These are phyloP conservation scores for Cochlearia excelsa DNA, from an alignment of 345 rosid species.

Conservation along the genomic window DNA sequence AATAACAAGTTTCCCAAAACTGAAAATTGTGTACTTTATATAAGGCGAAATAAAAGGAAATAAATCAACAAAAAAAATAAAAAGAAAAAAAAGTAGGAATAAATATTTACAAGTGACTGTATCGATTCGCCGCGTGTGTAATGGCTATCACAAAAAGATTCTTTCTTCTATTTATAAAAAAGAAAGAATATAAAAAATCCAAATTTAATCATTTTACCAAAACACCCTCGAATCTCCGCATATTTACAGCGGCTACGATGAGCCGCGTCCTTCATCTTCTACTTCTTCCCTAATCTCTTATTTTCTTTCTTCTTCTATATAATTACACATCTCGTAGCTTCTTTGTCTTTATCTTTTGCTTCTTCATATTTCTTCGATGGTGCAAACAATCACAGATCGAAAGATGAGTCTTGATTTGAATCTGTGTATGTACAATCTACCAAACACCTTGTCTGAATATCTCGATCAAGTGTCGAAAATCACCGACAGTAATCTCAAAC, in stretches of 20 bases:
- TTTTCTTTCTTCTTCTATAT: conserved; percentile 30
- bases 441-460: conserved; percentile 49
- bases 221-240: conserved; percentile 31
- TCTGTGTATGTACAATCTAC: conserved; percentile 46
- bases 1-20: conserved; percentile 27
- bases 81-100: not conserved
- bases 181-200: conserved; percentile 14
- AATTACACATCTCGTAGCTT: conserved; percentile 12
- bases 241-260: conserved; percentile 34
- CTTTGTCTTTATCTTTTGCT: conserved; percentile 30
- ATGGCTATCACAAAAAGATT: conserved; percentile 37
- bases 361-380: conserved; percentile 30
- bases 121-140: conserved; percentile 56
- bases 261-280: conserved; percentile 34
- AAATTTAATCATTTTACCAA: not conserved
- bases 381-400: conserved; percentile 33
- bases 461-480: conserved; percentile 46
- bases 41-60: conserved; percentile 6
- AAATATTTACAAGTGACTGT: conserved; percentile 25
- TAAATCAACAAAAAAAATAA: conserved; percentile 8
- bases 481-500: conserved; percentile 37
- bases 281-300: conserved; percentile 25
- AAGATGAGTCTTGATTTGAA: conserved; percentile 66
- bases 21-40: conserved; percentile 13
- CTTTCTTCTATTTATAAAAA: conserved; percentile 26